Evolutionary conservation across 805 yeast genomes (phyloP).

Genomic region (Crinitomyces ghanaensis): DNA sequence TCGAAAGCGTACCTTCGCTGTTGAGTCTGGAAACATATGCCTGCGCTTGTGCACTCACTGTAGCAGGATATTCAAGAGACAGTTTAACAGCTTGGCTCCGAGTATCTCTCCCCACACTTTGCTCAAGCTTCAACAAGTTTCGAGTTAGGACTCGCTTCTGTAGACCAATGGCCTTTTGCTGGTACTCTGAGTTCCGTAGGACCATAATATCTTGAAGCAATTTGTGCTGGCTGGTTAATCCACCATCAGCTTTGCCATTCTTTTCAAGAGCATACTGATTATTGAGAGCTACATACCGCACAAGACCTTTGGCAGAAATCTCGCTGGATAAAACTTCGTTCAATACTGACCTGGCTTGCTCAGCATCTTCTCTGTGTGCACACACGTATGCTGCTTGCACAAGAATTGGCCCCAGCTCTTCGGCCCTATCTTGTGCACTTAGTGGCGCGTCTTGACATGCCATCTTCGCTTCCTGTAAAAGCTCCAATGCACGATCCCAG

Average conservation of each 20-base stretch:
- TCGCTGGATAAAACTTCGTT: too few relatives aligned
- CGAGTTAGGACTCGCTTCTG: constrained; percentile 20
- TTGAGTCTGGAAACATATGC: not conserved
- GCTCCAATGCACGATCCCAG: constrained; percentile 29
- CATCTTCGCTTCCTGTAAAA: constrained; percentile 36
- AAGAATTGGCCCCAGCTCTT: constrained; percentile 46
- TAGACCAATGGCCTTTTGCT: not conserved
- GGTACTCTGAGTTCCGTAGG: constrained; percentile 12
- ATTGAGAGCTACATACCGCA: constrained; percentile 11
- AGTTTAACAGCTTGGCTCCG: constrained; percentile 14
- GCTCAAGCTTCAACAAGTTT: constrained; percentile 32
- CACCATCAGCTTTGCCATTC: constrained; percentile 1
- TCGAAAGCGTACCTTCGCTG: not conserved
- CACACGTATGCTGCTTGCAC: constrained; percentile 49
- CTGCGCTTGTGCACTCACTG: not conserved
- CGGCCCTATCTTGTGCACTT: constrained; percentile 35
- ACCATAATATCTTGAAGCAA: too few relatives aligned
- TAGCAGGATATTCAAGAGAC: not conserved
- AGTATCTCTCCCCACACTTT: constrained; percentile 24
- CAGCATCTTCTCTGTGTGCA: constrained; percentile 28
- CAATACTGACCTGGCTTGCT: constrained; percentile 31
- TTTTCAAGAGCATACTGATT: constrained; percentile 9
- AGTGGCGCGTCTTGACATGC: constrained; percentile 30
- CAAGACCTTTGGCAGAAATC: constrained; percentile 11
- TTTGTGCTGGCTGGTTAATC: not conserved